Evolutionary conservation across 75 land plant genomes (phyloP).

Genomic region (Isoetes taiwanensis): DNA sequence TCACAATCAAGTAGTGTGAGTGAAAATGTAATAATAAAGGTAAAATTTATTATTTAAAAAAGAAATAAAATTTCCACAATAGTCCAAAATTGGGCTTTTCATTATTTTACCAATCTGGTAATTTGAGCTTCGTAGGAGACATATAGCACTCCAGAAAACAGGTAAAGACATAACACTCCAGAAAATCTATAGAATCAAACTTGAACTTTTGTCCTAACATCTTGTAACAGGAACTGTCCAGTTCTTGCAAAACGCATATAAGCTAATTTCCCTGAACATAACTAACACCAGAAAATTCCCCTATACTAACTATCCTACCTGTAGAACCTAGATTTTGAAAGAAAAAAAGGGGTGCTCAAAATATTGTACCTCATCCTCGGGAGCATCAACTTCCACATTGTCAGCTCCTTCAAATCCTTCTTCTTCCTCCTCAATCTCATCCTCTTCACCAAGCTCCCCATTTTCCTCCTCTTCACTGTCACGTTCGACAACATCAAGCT

Average conservation of each 20-base stretch:
- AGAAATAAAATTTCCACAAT: not conserved
- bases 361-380: conserved; percentile 5
- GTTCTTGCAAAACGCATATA: not conserved
- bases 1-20: not conserved
- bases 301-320: not conserved
- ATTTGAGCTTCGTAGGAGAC: not conserved
- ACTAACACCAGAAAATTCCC: not conserved
- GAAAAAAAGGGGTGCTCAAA: not conserved
- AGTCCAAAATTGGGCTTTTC: too few species aligned
- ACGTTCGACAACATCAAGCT: conserved; percentile 10
- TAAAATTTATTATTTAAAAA: not conserved
- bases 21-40: not conserved
- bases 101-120: not conserved
- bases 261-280: too few species aligned
- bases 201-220: not conserved
- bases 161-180: not conserved
- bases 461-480: conserved; percentile 18
- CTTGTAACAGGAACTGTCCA: not conserved
- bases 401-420: conserved; percentile 15
- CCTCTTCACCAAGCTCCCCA: conserved; percentile 17
- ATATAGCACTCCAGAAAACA: not conserved
- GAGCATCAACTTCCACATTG: conserved; percentile 12
- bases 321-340: not conserved
- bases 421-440: conserved; percentile 16
- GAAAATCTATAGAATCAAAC: not conserved